phyloP scores from a whole-genome alignment of 352 stramenopile species.

The Phytophthora agathidicida region DNA sequence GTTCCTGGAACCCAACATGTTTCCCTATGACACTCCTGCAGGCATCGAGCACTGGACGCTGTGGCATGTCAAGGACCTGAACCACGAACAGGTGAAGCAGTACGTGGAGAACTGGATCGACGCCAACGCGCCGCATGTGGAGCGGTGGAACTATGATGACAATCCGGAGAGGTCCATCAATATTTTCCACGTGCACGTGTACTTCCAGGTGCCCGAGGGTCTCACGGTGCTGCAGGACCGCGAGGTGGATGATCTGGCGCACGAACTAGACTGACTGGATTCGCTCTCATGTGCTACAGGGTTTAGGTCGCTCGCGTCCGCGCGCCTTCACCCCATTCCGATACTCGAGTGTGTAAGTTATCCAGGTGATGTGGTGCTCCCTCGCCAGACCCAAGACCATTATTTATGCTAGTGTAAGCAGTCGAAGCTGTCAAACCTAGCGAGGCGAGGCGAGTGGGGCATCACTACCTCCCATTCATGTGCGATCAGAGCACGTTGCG shows the following conservation, averaged over 20 bases:
- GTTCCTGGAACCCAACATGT: constrained; percentile 90
- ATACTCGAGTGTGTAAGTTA: constrained; percentile 29
- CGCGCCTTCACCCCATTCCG: constrained; percentile 14
- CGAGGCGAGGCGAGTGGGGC: neutral
- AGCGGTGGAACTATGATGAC: constrained; percentile 89
- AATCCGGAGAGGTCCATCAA: constrained; percentile 89
- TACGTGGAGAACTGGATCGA: constrained; percentile 91
- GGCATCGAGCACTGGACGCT: constrained; percentile 91
- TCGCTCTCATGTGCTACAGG: constrained; percentile 29
- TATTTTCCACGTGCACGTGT: constrained; percentile 92
- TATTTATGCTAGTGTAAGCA: constrained; percentile 33
- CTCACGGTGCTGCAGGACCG: constrained; percentile 64
- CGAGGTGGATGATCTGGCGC: constrained; percentile 69
- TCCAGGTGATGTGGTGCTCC: constrained; percentile 12
- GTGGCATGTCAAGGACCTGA: constrained; percentile 81
- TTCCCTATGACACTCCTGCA: constrained; percentile 88
- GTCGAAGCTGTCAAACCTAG: constrained; percentile 5
- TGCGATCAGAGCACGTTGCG: neutral
- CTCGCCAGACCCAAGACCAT: constrained; percentile 12
- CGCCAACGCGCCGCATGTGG: constrained; percentile 77
- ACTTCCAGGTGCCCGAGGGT: constrained; percentile 72
- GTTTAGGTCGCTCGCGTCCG: constrained; percentile 27
- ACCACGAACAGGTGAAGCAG: constrained; percentile 84
- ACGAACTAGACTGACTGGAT: constrained; percentile 70
- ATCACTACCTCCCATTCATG: neutral